Conservation (phyloP, 1,139 yeast genomes). For the Wickerhamomyces sp. region DNA sequence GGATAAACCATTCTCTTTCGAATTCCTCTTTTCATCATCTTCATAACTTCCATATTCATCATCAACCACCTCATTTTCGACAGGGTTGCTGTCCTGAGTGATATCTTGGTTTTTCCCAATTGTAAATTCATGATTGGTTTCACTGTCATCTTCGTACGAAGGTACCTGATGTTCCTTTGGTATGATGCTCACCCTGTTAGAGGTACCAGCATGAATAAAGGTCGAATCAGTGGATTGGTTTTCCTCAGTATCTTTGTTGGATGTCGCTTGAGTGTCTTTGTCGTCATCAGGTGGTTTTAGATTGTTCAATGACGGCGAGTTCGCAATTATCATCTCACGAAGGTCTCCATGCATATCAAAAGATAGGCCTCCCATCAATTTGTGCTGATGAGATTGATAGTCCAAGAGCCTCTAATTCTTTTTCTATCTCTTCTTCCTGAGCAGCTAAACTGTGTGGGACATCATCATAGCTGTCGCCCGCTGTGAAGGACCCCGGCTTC, state of each 20-base stretch:
- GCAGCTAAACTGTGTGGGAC: background rate
- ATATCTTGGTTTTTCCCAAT: background rate
- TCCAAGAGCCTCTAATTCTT: background rate
- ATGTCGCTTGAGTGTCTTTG: too few species aligned
- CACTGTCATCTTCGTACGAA: background rate
- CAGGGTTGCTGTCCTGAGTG: too few species aligned
- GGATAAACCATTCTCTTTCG: too few species aligned
- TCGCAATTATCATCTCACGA: constrained; percentile 2
- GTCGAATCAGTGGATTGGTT: background rate
- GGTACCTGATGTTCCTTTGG: background rate
- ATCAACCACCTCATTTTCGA: background rate
- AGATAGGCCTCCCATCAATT: constrained; percentile 8
- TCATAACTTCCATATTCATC: background rate
- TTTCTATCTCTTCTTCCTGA: constrained; percentile 1
- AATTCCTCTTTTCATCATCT: background rate
- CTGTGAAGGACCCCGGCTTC: constrained; percentile 1
- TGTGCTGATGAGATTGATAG: background rate
- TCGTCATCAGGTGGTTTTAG: background rate
- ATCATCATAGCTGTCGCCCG: constrained; percentile 1
- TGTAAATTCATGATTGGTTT: background rate
- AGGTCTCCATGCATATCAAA: constrained; percentile 2
- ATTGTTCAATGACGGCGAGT: constrained; percentile 3
- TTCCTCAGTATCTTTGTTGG: too few species aligned
- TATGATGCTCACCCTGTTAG: background rate
- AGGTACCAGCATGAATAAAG: background rate